A percentile compares a stretch with the other conserved stretches of the same genome.
Conservation (phyloP, 1,284 basidiomycete species). For the Microbotryum intermedium region DNA sequence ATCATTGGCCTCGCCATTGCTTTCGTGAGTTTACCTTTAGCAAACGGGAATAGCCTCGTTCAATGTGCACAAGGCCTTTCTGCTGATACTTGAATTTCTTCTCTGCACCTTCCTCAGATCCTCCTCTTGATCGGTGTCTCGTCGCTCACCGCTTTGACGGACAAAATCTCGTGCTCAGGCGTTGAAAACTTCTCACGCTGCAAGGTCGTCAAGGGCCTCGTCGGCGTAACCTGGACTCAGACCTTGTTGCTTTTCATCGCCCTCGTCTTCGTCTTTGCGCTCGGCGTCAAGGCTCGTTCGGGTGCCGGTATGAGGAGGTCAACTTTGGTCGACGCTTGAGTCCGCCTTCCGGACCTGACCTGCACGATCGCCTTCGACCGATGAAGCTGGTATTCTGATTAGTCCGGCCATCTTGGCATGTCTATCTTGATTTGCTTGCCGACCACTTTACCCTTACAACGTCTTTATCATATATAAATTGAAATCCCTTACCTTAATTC, state of each 20-base stretch:
- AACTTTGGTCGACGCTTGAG: constrained; percentile 19
- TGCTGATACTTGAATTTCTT: neutral
- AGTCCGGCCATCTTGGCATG: no score
- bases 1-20: constrained; percentile 38
- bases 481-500: no score
- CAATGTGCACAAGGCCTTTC: neutral
- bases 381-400: no score
- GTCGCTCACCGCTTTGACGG: constrained; percentile 39
- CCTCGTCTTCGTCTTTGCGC: constrained; percentile 33
- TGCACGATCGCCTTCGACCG: no score
- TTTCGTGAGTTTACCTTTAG: constrained; percentile 28
- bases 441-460: no score
- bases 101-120: constrained; percentile 28
- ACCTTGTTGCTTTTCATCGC: constrained; percentile 38
- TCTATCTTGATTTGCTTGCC: no score
- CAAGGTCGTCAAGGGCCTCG: constrained; percentile 38
- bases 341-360: neutral
- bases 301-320: constrained; percentile 34
- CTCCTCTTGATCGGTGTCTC: constrained; percentile 42
- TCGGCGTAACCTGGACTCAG: constrained; percentile 35
- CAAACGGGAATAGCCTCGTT: no score
- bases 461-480: no score
- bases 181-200: constrained; percentile 35
- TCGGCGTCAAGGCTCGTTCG: constrained; percentile 40
- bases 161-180: constrained; percentile 35